These are phyloP conservation scores for Chytridium lagenaria DNA, from an alignment of 371 early-diverging fungal genomes.

Conservation along the genomic window DNA sequence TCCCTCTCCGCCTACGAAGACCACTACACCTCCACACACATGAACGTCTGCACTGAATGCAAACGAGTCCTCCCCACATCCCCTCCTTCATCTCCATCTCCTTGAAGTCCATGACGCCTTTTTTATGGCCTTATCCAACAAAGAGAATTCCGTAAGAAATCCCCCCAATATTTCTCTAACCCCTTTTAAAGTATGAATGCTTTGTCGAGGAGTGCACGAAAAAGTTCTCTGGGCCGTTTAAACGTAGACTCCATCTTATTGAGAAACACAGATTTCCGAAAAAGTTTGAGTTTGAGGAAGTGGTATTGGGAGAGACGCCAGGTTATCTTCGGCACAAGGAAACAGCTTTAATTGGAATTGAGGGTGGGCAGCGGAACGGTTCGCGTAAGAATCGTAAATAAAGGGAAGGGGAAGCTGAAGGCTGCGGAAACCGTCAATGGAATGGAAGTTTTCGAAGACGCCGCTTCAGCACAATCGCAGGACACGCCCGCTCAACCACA, in stretches of 20 bases:
- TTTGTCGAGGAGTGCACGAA: conserved; percentile 70
- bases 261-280: conserved; percentile 70
- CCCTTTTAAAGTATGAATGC: conserved; percentile 64
- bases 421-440: not conserved
- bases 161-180: not conserved
- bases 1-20: conserved; percentile 34
- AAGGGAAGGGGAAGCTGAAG: not conserved
- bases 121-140: conserved; percentile 38
- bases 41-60: conserved; percentile 42
- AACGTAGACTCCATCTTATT: conserved; percentile 68
- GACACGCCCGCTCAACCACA: too few relatives aligned
- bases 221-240: conserved; percentile 56
- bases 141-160: conserved; percentile 25
- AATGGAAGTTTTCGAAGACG: too few relatives aligned
- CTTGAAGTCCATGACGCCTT: conserved; percentile 51
- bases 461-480: too few relatives aligned
- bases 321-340: not conserved
- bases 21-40: conserved; percentile 39
- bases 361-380: too few relatives aligned
- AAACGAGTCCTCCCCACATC: conserved; percentile 41
- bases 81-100: conserved; percentile 47
- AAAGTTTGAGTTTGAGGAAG: conserved; percentile 65
- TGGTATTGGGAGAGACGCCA: conserved; percentile 50
- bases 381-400: not conserved
- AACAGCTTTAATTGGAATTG: too few relatives aligned